These are phyloP conservation scores for Agrocybe pediades DNA, from an alignment of 768 basidiomycete species.

Conservation along the genomic window DNA sequence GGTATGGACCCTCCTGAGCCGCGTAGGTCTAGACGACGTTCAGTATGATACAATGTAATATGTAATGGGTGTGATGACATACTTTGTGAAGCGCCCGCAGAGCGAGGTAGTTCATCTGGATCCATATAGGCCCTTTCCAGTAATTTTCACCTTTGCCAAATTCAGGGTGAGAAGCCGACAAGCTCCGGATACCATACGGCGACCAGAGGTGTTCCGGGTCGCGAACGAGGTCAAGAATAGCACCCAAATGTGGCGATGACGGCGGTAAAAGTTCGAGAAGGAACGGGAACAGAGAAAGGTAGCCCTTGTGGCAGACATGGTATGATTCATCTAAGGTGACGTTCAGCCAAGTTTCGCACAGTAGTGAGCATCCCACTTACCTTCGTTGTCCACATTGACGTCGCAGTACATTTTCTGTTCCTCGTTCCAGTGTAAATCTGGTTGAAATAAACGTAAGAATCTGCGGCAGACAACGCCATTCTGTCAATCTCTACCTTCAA, in stretches of 20 bases:
- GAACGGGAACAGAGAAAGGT: slow-evolving; percentile 93
- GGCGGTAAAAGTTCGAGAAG: slow-evolving; percentile 78
- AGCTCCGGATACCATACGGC: slow-evolving; percentile 82
- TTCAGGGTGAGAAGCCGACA: slow-evolving; percentile 85
- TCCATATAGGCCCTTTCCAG: slow-evolving; percentile 97
- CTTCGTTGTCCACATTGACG: slow-evolving; percentile 79
- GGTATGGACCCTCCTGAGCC: slow-evolving; percentile 77
- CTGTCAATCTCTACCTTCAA: slow-evolving; percentile 83
- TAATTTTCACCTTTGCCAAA: slow-evolving; percentile 96
- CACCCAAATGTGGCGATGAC: slow-evolving; percentile 75
- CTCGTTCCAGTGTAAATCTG: slow-evolving; percentile 96
- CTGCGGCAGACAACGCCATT: no score
- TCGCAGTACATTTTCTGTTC: slow-evolving; percentile 94
- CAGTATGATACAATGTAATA: background rate
- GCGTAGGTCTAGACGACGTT: slow-evolving; percentile 65
- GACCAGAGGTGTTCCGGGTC: slow-evolving; percentile 93
- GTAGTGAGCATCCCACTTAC: slow-evolving; percentile 36
- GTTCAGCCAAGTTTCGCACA: background rate
- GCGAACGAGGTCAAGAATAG: slow-evolving; percentile 77
- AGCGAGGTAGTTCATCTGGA: slow-evolving; percentile 95
- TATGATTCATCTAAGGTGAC: slow-evolving; percentile 77
- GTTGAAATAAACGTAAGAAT: no score
- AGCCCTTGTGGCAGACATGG: slow-evolving; percentile 89
- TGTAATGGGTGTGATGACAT: slow-evolving; percentile 9
- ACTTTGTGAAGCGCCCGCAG: slow-evolving; percentile 81